Base-by-base conservation (phyloP, 305 asterid species). In the Fraxinus baroniana region DNA sequence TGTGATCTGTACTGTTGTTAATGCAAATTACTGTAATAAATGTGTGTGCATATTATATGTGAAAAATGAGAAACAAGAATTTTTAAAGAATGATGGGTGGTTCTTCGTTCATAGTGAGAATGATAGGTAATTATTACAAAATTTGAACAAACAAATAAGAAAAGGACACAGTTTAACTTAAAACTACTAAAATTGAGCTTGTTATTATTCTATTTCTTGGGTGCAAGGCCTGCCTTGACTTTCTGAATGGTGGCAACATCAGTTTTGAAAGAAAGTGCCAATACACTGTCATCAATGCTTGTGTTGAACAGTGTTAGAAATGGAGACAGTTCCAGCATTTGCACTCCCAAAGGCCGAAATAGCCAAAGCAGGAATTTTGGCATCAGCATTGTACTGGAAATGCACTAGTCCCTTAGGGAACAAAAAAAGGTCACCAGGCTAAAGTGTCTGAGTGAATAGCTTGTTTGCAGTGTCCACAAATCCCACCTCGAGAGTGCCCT, bases 361-460 rank as follows among this genome's bases (percentile, higher is more conserved):
- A 0, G 90, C 94, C 4, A 86, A 80, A 26, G 95, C 90, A 0
- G 89, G 85, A 60, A 12, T 66, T 33, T 36, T 62, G 1, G 80
- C 44, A 76, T 87, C 88, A 32, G 88, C 79, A 30, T 90, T 92
- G 77, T 81, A 90, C 84, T 90, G 94, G 32, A 81, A 92, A 76
- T 92, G 96, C 24, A 89, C 90, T 44, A 92, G 39, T 5, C 96
- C 93, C 78, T 92, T 92, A 0, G 93, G 94, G 28, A 92, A 90
- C 52, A 86, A 89, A 20, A 89, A 92, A 2, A 90, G 8, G 41
- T 92, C 93, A 3, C 94, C 93, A 0, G 20, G 71, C 74, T 86
- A 89, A 10, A 92, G 89, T 0, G 86, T 84, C 55, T 90, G 93
- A 20, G 87, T 86, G 75, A 24, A 92, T 0, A 91, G 88, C 74